Conservation (phyloP, 2,329 filamentous ascomycete genomes). For the Sporothrix pseudoabietina region DNA sequence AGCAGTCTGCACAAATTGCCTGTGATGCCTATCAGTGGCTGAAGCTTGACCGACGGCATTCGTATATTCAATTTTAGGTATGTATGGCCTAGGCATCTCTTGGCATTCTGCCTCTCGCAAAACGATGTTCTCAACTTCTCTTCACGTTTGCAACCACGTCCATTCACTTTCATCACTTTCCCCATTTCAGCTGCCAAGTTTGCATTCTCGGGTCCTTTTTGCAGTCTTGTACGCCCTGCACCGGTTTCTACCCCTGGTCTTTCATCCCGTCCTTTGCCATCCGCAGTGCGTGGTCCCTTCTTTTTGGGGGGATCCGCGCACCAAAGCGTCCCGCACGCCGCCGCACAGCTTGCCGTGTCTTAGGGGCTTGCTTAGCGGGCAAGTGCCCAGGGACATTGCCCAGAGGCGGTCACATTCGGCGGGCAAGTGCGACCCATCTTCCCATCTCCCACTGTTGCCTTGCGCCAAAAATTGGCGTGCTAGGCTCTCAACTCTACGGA, state of each 20-base stretch:
- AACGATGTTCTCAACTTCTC: not conserved
- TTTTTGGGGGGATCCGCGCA: not conserved
- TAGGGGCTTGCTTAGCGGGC: conserved; percentile 8
- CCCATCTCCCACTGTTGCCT: conserved; percentile 15
- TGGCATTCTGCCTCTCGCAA: not conserved
- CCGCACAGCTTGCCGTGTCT: conserved; percentile 16
- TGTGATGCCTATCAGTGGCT: not conserved
- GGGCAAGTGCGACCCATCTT: not conserved
- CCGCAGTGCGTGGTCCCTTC: not conserved
- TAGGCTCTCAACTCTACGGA: not conserved
- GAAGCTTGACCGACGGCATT: not conserved
- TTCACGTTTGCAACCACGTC: not conserved
- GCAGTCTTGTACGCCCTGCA: not conserved
- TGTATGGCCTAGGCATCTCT: not conserved
- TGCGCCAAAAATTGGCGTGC: conserved; percentile 11
- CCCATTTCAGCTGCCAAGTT: not conserved
- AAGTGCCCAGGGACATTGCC: not conserved
- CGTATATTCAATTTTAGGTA: not conserved
- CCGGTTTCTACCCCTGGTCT: not conserved
- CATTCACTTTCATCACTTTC: not conserved
- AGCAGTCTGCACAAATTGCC: not conserved
- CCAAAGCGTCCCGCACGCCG: not conserved
- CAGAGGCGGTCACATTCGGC: not conserved
- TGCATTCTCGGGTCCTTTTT: not conserved
- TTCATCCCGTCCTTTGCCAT: conserved; percentile 11